Evolutionary conservation across 169 alveolate genomes (phyloP).

Genomic region (Babesia sp.): DNA sequence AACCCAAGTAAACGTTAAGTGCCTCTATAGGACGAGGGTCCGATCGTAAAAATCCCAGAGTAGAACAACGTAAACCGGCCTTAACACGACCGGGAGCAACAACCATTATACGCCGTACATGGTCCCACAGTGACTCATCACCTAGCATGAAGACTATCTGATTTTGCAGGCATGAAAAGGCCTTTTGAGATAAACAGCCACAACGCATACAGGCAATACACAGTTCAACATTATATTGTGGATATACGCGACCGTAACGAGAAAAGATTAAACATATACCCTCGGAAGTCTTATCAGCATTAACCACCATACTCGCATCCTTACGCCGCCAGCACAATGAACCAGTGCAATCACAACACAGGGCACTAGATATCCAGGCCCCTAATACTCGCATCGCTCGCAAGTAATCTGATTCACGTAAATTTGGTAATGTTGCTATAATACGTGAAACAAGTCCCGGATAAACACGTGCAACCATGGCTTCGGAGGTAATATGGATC

Average conservation of each 20-base stretch:
- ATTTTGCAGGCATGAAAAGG: not conserved
- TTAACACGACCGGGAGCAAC: not conserved
- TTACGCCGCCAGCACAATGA: not conserved
- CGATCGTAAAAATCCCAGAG: not conserved
- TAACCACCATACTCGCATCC: not conserved
- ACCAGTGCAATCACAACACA: conserved; percentile 21
- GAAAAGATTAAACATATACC: not conserved
- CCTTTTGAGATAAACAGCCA: not conserved
- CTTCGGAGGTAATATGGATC: not conserved
- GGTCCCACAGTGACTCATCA: not conserved
- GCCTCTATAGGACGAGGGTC: not conserved
- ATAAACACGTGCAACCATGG: conserved; percentile 12
- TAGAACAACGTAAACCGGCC: not conserved
- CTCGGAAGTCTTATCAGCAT: conserved; percentile 20
- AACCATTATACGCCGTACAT: not conserved
- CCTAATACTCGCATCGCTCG: conserved; percentile 8
- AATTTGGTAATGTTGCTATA: not conserved
- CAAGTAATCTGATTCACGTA: conserved; percentile 16
- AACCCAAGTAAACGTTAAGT: conserved; percentile 8
- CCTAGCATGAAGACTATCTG: not conserved
- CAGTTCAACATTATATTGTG: not conserved
- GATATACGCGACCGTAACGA: not conserved
- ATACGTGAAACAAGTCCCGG: conserved; percentile 56
- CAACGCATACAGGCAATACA: conserved; percentile 14
- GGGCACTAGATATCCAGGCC: conserved; percentile 20